Base-by-base conservation (phyloP, 2,329 filamentous ascomycete species). In the Neurospora crassa region DNA sequence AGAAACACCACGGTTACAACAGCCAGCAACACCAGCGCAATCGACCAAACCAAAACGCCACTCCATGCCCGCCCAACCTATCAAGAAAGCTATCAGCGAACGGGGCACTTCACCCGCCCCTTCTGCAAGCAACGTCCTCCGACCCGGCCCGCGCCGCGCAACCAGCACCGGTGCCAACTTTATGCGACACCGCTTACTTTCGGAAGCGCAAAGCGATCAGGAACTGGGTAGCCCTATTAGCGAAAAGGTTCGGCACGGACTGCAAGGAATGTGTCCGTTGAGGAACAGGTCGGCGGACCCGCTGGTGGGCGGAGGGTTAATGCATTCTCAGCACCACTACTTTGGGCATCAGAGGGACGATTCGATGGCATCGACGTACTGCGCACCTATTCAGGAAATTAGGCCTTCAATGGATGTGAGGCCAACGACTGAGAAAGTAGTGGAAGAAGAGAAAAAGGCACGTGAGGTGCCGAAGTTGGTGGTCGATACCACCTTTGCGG, bases 141-240 rank as follows among this genome's bases (percentile, higher is more conserved):
- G 2, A 45, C 41, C 24, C 34, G 68, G 16, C 24, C 70, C 47
- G 34, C 81, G 80, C 41, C 80, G 84, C 34, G 80, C 83, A 2
- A 82, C 83, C 3, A 86, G 84, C 59, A 83, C 82, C 0, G 84
- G 85, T 0, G 81, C 82, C 1, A 82, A 83, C 5, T 85, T 83
- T 69, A 81, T 85, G 78, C 81, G 84, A 70, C 79, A 79, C 34
- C 79, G 78, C n/a, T 77, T 78, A 43, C 74, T 77, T 68, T 71
- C 73, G 40, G 74, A 78, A 67, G 68, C 53, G 42, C 63, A 71
- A 68, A 20, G 24, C 40, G 40, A 45, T 20, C 41, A 70, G 47
- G 24, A 47, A 18, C 2, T 69, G 42, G 68, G 68, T 11, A 42
- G 53, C 18, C 16, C 18, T 20, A 34, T 67, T 10, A 16, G 34